Conservation (phyloP, 805 yeast species). For the Hagleromyces aurorensis region DNA sequence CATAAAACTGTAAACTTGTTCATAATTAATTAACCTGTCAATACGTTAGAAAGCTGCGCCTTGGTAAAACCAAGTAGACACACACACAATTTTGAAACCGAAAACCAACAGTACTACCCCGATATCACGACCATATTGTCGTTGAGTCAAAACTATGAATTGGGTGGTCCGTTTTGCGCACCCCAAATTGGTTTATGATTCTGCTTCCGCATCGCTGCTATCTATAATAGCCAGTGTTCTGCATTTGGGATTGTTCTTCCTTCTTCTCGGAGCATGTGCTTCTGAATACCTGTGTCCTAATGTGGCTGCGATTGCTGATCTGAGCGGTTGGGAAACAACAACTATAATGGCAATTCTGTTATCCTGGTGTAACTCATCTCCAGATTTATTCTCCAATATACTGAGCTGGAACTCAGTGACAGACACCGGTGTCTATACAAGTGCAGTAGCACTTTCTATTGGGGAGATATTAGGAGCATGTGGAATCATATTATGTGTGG, state of each 20-base stretch:
- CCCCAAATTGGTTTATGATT: constrained; percentile 21
- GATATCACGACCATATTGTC: neutral
- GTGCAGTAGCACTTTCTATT: constrained; percentile 26
- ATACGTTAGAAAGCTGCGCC: no score
- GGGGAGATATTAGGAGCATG: constrained; percentile 34
- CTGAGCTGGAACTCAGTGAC: constrained; percentile 28
- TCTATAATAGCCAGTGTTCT: constrained; percentile 22
- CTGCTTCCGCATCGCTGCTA: constrained; percentile 13
- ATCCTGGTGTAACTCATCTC: constrained; percentile 34
- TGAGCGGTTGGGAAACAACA: constrained; percentile 15
- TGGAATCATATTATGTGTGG: constrained; percentile 31
- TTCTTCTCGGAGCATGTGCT: constrained; percentile 30
- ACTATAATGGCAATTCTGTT: constrained; percentile 26
- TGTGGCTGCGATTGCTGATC: constrained; percentile 27
- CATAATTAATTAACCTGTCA: no score
- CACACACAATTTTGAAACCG: no score
- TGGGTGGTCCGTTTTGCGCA: constrained; percentile 22
- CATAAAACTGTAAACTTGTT: no score
- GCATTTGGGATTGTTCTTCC: constrained; percentile 24
- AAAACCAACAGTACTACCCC: no score
- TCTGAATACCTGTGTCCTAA: constrained; percentile 32
- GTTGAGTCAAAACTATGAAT: constrained; percentile 13
- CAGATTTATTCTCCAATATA: constrained; percentile 31
- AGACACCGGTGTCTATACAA: constrained; percentile 6
- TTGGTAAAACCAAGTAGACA: no score